These are phyloP conservation scores for Trichoderma erinaceum DNA, from an alignment of 495 filamentous ascomycete genomes.

Conservation along the genomic window DNA sequence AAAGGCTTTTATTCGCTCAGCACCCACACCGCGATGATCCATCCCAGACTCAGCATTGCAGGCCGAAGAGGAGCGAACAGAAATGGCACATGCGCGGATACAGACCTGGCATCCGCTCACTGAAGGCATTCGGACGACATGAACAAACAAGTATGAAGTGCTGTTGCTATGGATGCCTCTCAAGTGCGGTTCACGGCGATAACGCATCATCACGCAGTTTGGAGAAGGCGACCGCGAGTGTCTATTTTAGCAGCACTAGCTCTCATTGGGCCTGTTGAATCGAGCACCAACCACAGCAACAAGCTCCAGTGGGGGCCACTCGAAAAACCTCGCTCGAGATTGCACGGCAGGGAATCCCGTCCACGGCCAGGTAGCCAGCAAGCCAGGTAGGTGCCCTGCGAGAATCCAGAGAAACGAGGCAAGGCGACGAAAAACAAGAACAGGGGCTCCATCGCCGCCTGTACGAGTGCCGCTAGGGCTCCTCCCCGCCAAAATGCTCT, in stretches of 20 bases:
- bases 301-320: not conserved
- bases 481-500: not conserved
- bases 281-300: not conserved
- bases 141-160: too few species aligned
- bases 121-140: not conserved
- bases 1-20: conserved; percentile 1
- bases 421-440: not conserved
- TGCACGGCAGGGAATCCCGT: not conserved
- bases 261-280: not conserved
- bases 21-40: not conserved
- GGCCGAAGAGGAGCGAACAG: not conserved
- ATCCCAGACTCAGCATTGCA: not conserved
- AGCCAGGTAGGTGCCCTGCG: not conserved
- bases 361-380: not conserved
- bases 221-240: too few species aligned
- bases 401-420: not conserved
- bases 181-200: not conserved
- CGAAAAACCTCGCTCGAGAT: not conserved
- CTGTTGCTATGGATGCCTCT: too few species aligned
- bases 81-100: not conserved
- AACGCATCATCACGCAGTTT: not conserved
- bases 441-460: not conserved
- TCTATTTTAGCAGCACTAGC: not conserved
- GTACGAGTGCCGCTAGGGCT: not conserved
- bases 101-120: not conserved